Conservation (phyloP, 2,329 filamentous ascomycete genomes). For the Fusarium sp. region DNA sequence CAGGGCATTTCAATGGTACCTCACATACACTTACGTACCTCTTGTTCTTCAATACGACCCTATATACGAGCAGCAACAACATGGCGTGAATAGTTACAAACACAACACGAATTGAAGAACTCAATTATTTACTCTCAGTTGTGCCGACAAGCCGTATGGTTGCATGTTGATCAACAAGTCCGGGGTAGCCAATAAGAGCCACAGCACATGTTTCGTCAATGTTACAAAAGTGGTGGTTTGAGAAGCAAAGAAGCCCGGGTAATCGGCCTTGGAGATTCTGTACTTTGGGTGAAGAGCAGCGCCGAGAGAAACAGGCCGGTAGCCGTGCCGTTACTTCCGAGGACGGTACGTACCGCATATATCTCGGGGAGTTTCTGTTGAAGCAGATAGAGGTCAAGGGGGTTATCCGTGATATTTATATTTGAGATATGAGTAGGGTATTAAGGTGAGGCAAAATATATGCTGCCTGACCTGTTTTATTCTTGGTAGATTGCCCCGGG, state of each 20-base stretch:
- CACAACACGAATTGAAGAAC: background rate
- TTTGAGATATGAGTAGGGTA: fast-evolving
- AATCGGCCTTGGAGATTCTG: slow-evolving; percentile 16
- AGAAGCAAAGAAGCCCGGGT: background rate
- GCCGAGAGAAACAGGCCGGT: slow-evolving; percentile 42
- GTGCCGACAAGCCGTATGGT: slow-evolving; percentile 9
- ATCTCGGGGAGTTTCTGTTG: background rate
- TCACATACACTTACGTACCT: background rate
- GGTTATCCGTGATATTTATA: background rate
- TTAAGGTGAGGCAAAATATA: background rate
- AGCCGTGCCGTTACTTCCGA: slow-evolving; percentile 45
- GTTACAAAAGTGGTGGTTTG: slow-evolving; percentile 12
- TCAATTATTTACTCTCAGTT: background rate
- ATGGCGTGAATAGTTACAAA: too few relatives aligned
- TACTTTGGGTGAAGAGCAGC: slow-evolving; percentile 21
- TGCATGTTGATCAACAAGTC: background rate
- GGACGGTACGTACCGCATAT: slow-evolving; percentile 22
- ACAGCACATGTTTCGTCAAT: slow-evolving; percentile 15
- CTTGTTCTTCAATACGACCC: background rate
- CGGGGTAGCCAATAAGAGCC: background rate
- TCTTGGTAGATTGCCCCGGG: background rate
- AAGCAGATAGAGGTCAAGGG: background rate
- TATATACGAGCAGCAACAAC: background rate
- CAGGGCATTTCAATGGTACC: background rate
- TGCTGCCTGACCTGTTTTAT: background rate